Evolutionary conservation across 1,284 basidiomycete species (phyloP).

Genomic region (Trichosporon faecale): DNA sequence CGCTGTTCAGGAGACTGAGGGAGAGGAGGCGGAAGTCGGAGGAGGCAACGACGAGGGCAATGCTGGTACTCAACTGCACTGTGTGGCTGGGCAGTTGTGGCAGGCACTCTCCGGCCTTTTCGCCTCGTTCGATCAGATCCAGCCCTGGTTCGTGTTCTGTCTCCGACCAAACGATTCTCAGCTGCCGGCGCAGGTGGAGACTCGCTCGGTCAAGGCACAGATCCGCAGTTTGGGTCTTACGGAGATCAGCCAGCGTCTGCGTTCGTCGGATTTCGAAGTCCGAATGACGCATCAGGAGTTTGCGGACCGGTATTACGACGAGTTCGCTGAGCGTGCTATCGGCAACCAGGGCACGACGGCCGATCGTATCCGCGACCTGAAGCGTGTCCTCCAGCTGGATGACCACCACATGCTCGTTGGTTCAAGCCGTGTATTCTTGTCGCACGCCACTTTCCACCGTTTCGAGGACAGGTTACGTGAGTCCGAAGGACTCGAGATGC

Average conservation of each 20-base stretch:
- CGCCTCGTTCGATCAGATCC: slow-evolving; percentile 82
- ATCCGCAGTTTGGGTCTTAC: slow-evolving; percentile 75
- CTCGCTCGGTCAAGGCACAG: slow-evolving; percentile 85
- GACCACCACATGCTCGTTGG: slow-evolving; percentile 78
- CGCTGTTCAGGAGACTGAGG: slow-evolving; percentile 61
- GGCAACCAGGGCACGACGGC: slow-evolving; percentile 48
- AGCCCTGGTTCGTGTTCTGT: slow-evolving; percentile 89
- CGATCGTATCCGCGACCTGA: slow-evolving; percentile 52
- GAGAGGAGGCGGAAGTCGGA: slow-evolving; percentile 49
- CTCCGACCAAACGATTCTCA: slow-evolving; percentile 93
- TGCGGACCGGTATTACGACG: slow-evolving; percentile 71
- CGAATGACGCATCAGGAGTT: slow-evolving; percentile 86
- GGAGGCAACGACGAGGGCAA: slow-evolving; percentile 58
- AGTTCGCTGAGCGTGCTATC: slow-evolving; percentile 51
- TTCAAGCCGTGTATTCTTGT: slow-evolving; percentile 83
- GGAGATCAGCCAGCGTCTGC: slow-evolving; percentile 69
- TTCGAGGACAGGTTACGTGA: slow-evolving; percentile 84
- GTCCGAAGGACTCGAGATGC: slow-evolving; percentile 74
- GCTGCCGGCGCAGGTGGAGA: slow-evolving; percentile 88
- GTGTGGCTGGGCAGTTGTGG: slow-evolving; percentile 84
- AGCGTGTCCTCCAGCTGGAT: slow-evolving; percentile 63
- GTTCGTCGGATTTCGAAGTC: slow-evolving; percentile 68
- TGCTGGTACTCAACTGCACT: slow-evolving; percentile 62
- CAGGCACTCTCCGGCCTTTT: slow-evolving; percentile 79
- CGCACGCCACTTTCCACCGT: slow-evolving; percentile 78